phyloP scores from a whole-genome alignment of 345 rosid genomes.

The Salix purpurea region DNA sequence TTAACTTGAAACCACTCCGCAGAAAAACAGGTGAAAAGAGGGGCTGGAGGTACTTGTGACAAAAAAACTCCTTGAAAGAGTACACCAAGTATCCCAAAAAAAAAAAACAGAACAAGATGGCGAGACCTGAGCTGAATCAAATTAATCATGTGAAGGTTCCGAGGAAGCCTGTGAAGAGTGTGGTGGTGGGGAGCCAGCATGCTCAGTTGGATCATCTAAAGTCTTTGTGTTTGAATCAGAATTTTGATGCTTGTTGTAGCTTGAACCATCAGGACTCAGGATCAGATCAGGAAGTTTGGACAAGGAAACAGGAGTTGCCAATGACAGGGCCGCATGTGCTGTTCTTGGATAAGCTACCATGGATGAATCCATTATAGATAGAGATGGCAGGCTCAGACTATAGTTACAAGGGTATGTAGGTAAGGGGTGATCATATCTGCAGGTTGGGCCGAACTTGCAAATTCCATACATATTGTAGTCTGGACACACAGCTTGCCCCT shows the following conservation, averaged over 20 bases:
- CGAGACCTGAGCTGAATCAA: constrained; percentile 3
- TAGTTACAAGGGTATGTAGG: constrained; percentile 42
- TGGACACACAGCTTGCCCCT: constrained; percentile 73
- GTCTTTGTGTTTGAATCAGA: constrained; percentile 21
- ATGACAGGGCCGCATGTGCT: constrained; percentile 25
- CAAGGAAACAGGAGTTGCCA: constrained; percentile 21
- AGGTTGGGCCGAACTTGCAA: constrained; percentile 67
- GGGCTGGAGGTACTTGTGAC: constrained; percentile 29
- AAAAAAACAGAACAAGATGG: constrained; percentile 1
- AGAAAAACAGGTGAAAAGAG: constrained; percentile 37
- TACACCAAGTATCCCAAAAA: constrained; percentile 14
- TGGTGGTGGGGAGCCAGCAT: constrained; percentile 30
- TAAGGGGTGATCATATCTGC: constrained; percentile 70
- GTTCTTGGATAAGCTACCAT: constrained; percentile 37
- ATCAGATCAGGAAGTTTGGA: constrained; percentile 33
- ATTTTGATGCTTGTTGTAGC: constrained; percentile 22
- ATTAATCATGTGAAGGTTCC: constrained; percentile 32
- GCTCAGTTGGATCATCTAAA: constrained; percentile 33
- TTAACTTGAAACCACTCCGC: constrained; percentile 18
- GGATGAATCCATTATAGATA: constrained; percentile 38
- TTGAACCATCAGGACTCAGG: constrained; percentile 24
- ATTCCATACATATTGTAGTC: constrained; percentile 56
- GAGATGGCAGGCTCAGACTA: constrained; percentile 37
- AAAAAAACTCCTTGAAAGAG: constrained; percentile 21
- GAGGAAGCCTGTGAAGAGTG: constrained; percentile 31